A percentile compares a stretch with the other conserved stretches of the same genome.
These are phyloP conservation scores for Phlebopus sp. DNA, from an alignment of 1,284 basidiomycete species.

Conservation along the genomic window DNA sequence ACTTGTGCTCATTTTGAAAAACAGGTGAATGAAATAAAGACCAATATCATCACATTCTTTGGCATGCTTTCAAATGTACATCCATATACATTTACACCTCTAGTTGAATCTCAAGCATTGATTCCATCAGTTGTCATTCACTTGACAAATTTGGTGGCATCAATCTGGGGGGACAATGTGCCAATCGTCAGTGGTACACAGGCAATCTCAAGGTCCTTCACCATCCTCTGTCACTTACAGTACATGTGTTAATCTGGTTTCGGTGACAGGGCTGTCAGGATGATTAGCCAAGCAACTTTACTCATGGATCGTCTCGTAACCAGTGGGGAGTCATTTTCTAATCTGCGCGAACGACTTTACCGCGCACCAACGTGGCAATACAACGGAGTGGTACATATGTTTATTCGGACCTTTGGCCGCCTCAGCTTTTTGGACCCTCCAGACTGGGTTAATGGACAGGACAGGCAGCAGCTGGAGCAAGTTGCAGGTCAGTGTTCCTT, in stretches of 20 bases:
- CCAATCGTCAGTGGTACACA: conserved; percentile 39
- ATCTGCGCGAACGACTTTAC: conserved; percentile 55
- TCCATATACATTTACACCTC: conserved; percentile 44
- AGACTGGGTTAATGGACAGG: conserved; percentile 49
- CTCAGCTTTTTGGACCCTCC: conserved; percentile 71
- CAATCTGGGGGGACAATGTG: conserved; percentile 66
- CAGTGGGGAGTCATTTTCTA: conserved; percentile 40
- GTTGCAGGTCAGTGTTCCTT: conserved; percentile 47
- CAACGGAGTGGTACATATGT: conserved; percentile 71
- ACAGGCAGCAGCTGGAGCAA: conserved; percentile 45
- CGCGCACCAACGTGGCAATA: conserved; percentile 50
- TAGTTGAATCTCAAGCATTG: conserved; percentile 52
- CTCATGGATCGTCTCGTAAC: conserved; percentile 63
- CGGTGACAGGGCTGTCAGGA: conserved; percentile 44
- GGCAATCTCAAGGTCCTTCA: conserved; percentile 37
- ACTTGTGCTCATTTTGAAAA: conserved; percentile 1
- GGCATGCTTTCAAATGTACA: conserved; percentile 53
- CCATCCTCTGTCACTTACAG: not conserved
- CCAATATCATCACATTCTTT: conserved; percentile 53
- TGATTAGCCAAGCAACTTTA: conserved; percentile 49
- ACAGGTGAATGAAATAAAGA: conserved; percentile 44
- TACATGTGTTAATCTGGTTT: conserved; percentile 8
- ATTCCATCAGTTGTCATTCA: conserved; percentile 62
- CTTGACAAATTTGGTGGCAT: conserved; percentile 48
- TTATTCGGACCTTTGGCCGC: conserved; percentile 72